Evolutionary conservation across 202 grass and related monocot species (phyloP).

Genomic region (Carex arenaria): DNA sequence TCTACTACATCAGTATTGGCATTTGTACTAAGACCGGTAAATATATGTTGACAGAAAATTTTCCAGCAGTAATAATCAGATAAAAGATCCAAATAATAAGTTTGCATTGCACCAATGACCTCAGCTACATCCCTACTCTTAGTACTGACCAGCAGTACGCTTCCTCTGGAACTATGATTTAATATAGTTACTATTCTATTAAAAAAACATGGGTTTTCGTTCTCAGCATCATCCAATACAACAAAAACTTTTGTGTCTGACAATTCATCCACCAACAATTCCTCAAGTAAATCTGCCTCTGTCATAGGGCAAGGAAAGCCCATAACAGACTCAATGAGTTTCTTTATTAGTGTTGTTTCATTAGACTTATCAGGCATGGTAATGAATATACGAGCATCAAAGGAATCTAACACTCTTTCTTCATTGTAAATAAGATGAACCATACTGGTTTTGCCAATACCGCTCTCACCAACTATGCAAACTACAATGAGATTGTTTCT

Average conservation of each 20-base stretch:
- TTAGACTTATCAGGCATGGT: constrained; percentile 25
- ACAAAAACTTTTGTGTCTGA: constrained; percentile 19
- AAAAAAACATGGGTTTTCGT: constrained; percentile 23
- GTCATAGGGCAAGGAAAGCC: background rate
- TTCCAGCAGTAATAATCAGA: too few relatives aligned
- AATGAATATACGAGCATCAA: constrained; percentile 10
- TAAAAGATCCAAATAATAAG: too few relatives aligned
- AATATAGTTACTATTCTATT: constrained; percentile 1
- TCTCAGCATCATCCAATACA: constrained; percentile 24
- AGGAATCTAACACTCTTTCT: background rate
- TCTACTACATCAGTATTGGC: background rate
- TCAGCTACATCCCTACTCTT: constrained; percentile 14
- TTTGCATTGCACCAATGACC: too few relatives aligned
- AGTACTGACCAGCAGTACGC: background rate
- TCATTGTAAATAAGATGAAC: constrained; percentile 23
- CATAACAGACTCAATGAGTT: constrained; percentile 25
- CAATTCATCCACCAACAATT: constrained; percentile 11
- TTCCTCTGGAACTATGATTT: background rate
- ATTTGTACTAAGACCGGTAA: background rate
- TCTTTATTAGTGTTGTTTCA: background rate
- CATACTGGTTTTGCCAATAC: constrained; percentile 29
- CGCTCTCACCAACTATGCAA: constrained; percentile 24
- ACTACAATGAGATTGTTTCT: background rate
- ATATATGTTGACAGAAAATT: too few relatives aligned
- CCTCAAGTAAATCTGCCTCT: constrained; percentile 29